Evolutionary conservation across 2,329 filamentous ascomycete species (phyloP), one percentile per base, ranked within the genome.

Genomic region (Cladosporium phlei): DNA sequence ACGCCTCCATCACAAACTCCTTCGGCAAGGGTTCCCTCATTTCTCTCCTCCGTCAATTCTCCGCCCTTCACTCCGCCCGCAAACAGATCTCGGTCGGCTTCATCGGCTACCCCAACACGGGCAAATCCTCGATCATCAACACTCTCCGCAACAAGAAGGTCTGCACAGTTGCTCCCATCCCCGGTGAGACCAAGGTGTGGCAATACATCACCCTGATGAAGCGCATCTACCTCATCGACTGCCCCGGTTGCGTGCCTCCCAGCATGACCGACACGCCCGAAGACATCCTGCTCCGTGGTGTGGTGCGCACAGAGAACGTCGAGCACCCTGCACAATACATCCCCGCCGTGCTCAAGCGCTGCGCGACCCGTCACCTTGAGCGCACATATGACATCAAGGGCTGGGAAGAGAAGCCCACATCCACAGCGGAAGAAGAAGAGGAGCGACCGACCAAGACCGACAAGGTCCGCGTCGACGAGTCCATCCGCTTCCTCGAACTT

Each of bases 311-410:
- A 2, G 93, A 98, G 67, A 96, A 95, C 61, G 91, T 98, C 1
- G 86, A 96, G 56, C 86, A 97, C 60, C 93, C 93, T 0, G 90
- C 94, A 60, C 93, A 98, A 59, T 98, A 98, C 63, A 93, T 98
- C 33, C 80, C 85, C 1, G 87, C 86, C 11, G 80, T 97, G 2
- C 71, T 98, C 45, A 76, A 72, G 38, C 85, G 83, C 49, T 90
- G 93, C 29, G 91, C 95, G 68, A 78, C 79, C 27, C 85, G 86
- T 51, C 91, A 98, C 63, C 79, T 98, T 60, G 88, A 96, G 63
- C 81, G 90, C 55, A 97, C 93, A 1, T 98, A 98, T 57, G 88
- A 93, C 46, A 72, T 98, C 19, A 87, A 81, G 59, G 84, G 84
- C 10, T 94, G 86, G 74, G 50, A 48, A 11, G 52, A 46, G 19